Evolutionary conservation across 148 eudicot species (phyloP).

Genomic region (Simmondsia chinensis): DNA sequence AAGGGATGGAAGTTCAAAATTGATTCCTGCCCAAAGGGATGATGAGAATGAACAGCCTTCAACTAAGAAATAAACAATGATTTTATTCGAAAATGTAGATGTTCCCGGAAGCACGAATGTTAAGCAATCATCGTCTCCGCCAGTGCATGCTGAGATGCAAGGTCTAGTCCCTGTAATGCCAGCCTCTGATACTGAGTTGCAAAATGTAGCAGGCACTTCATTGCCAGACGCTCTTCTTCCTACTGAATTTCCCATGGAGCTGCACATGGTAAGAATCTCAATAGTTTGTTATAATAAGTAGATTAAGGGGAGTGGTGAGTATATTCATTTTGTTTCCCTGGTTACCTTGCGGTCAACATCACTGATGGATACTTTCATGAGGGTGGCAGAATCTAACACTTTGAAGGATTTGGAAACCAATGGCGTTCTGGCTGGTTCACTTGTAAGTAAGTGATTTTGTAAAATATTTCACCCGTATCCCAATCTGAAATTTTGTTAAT

Average conservation of each 20-base stretch:
- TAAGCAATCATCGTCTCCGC: conserved; percentile 91
- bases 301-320: not conserved
- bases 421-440: conserved; percentile 96
- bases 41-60: conserved; percentile 27
- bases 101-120: conserved; percentile 34
- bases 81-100: conserved; percentile 70
- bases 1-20: conserved; percentile 29
- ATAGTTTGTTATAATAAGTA: not conserved
- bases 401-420: conserved; percentile 80
- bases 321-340: conserved; percentile 6
- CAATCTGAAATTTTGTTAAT: conserved; percentile 3
- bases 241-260: conserved; percentile 74
- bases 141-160: conserved; percentile 78
- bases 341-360: conserved; percentile 56
- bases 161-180: conserved; percentile 52
- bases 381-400: conserved; percentile 84
- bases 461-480: not conserved
- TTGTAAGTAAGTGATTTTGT: conserved; percentile 52
- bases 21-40: conserved; percentile 17
- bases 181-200: conserved; percentile 25
- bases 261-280: conserved; percentile 72
- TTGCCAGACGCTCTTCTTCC: conserved; percentile 47
- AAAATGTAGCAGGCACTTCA: conserved; percentile 25
- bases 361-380: conserved; percentile 92
- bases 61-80: conserved; percentile 55